A percentile compares a stretch with the other conserved stretches of the same genome.
These are phyloP conservation scores for Xylaria sp. DNA, from an alignment of 2,329 filamentous ascomycete species.

Conservation along the genomic window DNA sequence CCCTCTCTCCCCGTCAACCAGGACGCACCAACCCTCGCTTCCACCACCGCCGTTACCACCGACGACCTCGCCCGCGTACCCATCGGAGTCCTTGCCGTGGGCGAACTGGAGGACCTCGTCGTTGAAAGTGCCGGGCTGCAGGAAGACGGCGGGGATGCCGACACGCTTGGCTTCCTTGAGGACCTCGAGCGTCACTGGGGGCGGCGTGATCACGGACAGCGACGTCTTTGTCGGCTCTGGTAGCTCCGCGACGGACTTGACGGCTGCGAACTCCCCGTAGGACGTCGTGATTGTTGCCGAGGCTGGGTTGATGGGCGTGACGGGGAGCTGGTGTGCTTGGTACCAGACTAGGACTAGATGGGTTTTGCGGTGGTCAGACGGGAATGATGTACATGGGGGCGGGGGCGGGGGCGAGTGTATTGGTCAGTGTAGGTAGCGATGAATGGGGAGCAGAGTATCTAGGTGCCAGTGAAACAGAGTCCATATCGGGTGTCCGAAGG, in stretches of 20 bases:
- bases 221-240: constrained; percentile 71
- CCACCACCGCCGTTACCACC: constrained; percentile 68
- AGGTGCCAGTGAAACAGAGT: not conserved
- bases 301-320: constrained; percentile 82
- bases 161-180: constrained; percentile 77
- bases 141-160: constrained; percentile 78
- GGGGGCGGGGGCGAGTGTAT: not conserved
- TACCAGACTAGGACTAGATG: constrained; percentile 87
- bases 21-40: constrained; percentile 85
- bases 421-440: not conserved
- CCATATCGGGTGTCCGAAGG: not conserved
- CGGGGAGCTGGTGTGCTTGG: constrained; percentile 73
- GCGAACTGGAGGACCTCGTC: constrained; percentile 75
- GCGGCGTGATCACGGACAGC: constrained; percentile 87
- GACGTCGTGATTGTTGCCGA: constrained; percentile 66
- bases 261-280: constrained; percentile 64
- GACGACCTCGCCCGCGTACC: constrained; percentile 72
- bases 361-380: not conserved
- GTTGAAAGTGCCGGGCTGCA: constrained; percentile 91
- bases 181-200: constrained; percentile 73
- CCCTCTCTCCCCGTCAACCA: constrained; percentile 79
- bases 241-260: constrained; percentile 69
- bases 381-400: not conserved
- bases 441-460: not conserved
- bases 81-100: constrained; percentile 44